Base-by-base conservation (phyloP, 2,329 filamentous ascomycete genomes). In the Ceratocystiopsis brevicomis region DNA sequence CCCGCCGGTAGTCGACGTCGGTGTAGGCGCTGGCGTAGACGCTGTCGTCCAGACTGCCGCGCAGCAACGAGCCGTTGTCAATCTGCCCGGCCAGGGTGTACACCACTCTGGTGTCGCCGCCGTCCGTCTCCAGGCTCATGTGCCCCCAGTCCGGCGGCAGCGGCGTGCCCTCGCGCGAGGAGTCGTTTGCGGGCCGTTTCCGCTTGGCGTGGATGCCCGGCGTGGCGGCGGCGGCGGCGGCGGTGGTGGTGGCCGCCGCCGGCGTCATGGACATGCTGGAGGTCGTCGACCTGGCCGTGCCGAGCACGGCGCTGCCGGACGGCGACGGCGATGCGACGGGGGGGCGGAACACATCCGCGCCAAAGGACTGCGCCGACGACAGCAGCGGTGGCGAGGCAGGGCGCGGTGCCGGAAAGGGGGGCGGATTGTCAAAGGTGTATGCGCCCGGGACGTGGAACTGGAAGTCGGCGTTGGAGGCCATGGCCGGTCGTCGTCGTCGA, bases 21-120 rank as follows among this genome's bases (percentile, higher is more conserved):
- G 70, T 74, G 52, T 71, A 72, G 46, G 67, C 58, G 54, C 69
- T 73, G 19, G 19, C 19, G 19, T 21, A 21, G 4, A 21, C 19
- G 19, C 19, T 21, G 43, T 73, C 68, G 16, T 67, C 68, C 44
- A 73, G 56, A 19, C 54, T 53, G 12, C 48, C 53, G 6, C 49
- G 45, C 2, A 57, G 53, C 2, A 53, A 5, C 12, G 6, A 39
- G 15, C 17, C 52, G 10, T 56, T 56, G n/a, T 67, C 63, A 41
- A 73, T 66, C 52, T 71, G 67, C 16, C 70, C 71, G 8, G 68
- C 69, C 11, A 74, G 58, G 2, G 64, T 63, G 48, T 74, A 75
- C 42, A 57, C 56, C 34, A 54, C 13, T 10, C 3, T 52, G 35
- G 55, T 47, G 13, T 40, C 9, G n/a, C 25, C 34, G 17, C 21